A percentile compares a stretch with the other conserved stretches of the same genome.
These are phyloP conservation scores for Lojkania enalia DNA, from an alignment of 2,329 filamentous ascomycete genomes.

Conservation along the genomic window DNA sequence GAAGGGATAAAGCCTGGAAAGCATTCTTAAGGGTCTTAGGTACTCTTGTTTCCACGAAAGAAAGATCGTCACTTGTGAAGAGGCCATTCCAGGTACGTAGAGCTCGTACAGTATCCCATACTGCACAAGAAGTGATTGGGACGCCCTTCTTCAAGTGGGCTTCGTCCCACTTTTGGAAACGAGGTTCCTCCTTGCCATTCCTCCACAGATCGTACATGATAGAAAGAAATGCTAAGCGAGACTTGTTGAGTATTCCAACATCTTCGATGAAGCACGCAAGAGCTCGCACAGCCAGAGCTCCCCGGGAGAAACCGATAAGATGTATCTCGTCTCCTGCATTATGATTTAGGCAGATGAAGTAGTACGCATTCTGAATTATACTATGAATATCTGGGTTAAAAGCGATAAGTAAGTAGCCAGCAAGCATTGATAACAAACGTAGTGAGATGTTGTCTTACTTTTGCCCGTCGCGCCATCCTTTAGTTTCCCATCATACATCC, in stretches of 20 bases:
- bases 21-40: neutral
- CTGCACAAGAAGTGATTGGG: neutral
- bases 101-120: neutral
- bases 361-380: neutral
- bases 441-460: too few species aligned
- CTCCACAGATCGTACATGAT: neutral
- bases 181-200: neutral
- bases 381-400: neutral
- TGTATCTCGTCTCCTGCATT: neutral
- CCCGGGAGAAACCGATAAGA: neutral
- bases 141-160: neutral
- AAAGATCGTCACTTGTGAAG: neutral
- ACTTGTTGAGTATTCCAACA: neutral
- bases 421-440: too few species aligned
- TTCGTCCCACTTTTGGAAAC: neutral
- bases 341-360: neutral
- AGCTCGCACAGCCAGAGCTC: neutral
- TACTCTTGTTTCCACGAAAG: neutral
- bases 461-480: too few species aligned
- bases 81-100: neutral
- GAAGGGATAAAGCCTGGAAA: neutral
- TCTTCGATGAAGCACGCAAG: neutral
- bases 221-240: neutral
- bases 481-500: too few species aligned
- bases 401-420: neutral